Percentiles rank a stretch among this genome's conserved stretches.
phyloP scores from a whole-genome alignment of 75 land plant species.

The Chamaecyparis obtusa region DNA sequence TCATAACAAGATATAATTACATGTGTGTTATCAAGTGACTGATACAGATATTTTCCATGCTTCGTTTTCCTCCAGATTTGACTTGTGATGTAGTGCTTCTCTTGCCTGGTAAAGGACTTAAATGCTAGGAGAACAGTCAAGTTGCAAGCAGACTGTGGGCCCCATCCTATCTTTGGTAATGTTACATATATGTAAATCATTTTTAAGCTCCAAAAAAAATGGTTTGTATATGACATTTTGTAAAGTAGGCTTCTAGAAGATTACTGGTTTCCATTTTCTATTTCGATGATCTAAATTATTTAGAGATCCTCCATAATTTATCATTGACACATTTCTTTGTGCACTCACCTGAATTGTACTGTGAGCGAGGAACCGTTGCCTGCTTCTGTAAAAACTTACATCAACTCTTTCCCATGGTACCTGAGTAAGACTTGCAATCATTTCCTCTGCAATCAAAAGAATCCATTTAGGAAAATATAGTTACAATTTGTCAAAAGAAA shows the following conservation, averaged over 20 bases:
- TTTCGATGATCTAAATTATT: background rate
- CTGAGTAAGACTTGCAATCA: slow-evolving; percentile 6
- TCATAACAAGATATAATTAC: background rate
- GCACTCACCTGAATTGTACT: slow-evolving; percentile 54
- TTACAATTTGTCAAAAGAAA: background rate
- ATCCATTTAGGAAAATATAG: background rate
- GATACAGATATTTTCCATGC: background rate
- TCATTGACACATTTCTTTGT: background rate
- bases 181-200: background rate
- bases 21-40: background rate
- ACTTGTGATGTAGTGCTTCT: background rate
- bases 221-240: background rate
- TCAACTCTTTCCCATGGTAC: slow-evolving; percentile 62
- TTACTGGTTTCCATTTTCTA: background rate
- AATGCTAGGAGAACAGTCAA: background rate
- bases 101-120: background rate
- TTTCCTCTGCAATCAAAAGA: slow-evolving; percentile 16
- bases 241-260: background rate
- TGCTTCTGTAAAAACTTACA: slow-evolving; percentile 42
- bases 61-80: background rate
- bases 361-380: slow-evolving; percentile 46
- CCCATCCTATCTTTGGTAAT: background rate
- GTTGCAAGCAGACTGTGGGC: background rate
- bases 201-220: background rate
- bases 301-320: background rate